A percentile compares a stretch with the other conserved stretches of the same genome.
phyloP scores from a whole-genome alignment of 2,329 filamentous ascomycete genomes.

The Talaromyces marneffei region DNA sequence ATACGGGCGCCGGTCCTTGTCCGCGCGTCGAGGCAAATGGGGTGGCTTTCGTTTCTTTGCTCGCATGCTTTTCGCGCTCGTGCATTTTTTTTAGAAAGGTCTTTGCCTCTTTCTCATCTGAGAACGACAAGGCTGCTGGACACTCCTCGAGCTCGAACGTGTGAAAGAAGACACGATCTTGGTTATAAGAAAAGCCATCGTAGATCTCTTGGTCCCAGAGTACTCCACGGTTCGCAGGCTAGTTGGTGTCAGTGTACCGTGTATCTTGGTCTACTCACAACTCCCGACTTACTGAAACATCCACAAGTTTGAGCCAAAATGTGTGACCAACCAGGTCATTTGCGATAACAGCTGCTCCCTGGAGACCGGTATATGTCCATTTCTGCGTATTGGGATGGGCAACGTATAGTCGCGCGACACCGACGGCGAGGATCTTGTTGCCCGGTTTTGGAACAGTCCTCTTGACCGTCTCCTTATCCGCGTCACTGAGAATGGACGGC shows the following conservation, averaged over 20 bases:
- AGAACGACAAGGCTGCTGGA: conserved; percentile 81
- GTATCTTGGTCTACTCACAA: neutral
- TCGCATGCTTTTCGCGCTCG: conserved; percentile 90
- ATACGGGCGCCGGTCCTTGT: conserved; percentile 39
- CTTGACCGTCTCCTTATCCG: conserved; percentile 95
- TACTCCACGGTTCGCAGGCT: conserved; percentile 74
- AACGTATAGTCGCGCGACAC: conserved; percentile 87
- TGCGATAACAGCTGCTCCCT: conserved; percentile 83
- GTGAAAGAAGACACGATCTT: conserved; percentile 96
- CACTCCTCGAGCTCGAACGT: conserved; percentile 94
- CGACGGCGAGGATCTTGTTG: conserved; percentile 97
- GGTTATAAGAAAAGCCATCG: conserved; percentile 89
- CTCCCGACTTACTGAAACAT: conserved; percentile 69
- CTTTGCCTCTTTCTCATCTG: conserved; percentile 95
- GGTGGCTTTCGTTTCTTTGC: conserved; percentile 74
- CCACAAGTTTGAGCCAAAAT: conserved; percentile 95
- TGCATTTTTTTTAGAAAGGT: conserved; percentile 97
- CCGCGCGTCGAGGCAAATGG: conserved; percentile 58
- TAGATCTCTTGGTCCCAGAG: conserved; percentile 98
- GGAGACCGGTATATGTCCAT: conserved; percentile 94
- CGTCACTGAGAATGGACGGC: conserved; percentile 72
- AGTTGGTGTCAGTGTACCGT: conserved; percentile 16
- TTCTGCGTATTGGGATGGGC: conserved; percentile 75
- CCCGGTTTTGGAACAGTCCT: conserved; percentile 84
- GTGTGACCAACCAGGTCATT: conserved; percentile 94